Evolutionary conservation across 1,284 basidiomycete species (phyloP), one percentile per base, ranked within the genome.

Genomic region (Rhodofomes roseus): DNA sequence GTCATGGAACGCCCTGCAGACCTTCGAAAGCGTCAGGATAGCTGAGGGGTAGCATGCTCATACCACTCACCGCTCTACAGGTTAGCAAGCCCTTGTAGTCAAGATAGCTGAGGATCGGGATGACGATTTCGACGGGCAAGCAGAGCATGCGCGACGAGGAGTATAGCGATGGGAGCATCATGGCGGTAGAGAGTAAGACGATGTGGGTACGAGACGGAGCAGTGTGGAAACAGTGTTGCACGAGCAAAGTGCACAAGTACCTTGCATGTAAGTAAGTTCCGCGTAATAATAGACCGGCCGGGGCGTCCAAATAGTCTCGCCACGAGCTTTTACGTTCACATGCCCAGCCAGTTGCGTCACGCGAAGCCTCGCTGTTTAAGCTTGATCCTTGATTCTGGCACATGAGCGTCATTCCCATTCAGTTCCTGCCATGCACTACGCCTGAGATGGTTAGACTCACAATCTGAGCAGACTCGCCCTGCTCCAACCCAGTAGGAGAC

Each of bases 1-100:
- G 2, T 70, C 66, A 2, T 69, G 68, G 22, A 82, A 57, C 1
- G 53, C 53, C 23, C 59, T 71, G 65, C 80, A 84, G 6, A 80
- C 76, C 83, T 84, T 62, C 59, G 7, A n/a, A 53, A n/a, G 31
- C 20, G 50, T 52, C 50, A 54, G 34, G 14, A 16, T 8, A 2
- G 34, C 11, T 6, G 12, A 39, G 14, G 52, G 46, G 18, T 16
- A 36, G n/a, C 16, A 22, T 11, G n/a, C 36, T 43, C 25, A 14
- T 39, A 27, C 16, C 18, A 64, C 70, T 34, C 60, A 72, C 72
- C 29, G 51, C 46, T 34, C 61, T 53, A 39, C 68, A 70, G 16
- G 56, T 59, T 18, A 72, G 56, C 11, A 74, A 40, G 25, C 65
- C 55, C 14, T 60, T 63, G 39, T 57, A 54, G 25, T 67, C 66